Conservation (phyloP, 345 rosid species). For the Camelina neglecta region DNA sequence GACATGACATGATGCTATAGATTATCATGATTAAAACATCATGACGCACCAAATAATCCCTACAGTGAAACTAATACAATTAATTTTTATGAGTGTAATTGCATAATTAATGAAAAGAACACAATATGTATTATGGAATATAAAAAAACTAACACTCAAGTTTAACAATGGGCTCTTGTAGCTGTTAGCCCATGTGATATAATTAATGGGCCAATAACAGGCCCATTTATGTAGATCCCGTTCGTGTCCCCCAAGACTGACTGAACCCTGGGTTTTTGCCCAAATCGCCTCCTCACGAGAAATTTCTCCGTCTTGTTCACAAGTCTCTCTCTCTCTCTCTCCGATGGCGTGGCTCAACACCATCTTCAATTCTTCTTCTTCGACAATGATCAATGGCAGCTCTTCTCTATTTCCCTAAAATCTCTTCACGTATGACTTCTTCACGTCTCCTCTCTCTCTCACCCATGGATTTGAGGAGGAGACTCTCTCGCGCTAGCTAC, state of each 20-base stretch:
- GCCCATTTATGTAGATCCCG: slow-evolving; percentile 20
- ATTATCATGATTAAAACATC: too few relatives aligned
- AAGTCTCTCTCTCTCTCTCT: slow-evolving; percentile 34
- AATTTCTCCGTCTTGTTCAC: slow-evolving; percentile 18
- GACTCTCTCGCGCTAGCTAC: slow-evolving; percentile 47
- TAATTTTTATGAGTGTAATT: background rate
- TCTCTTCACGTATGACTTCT: slow-evolving; percentile 5
- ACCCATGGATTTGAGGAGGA: slow-evolving; percentile 68
- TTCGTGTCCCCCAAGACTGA: slow-evolving; percentile 36
- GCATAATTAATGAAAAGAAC: too few relatives aligned
- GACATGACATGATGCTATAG: too few relatives aligned
- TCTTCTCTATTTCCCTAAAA: slow-evolving; percentile 34
- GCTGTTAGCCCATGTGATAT: background rate
- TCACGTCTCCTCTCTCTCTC: slow-evolving; percentile 24
- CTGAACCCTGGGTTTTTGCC: slow-evolving; percentile 47
- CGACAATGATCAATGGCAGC: slow-evolving; percentile 30
- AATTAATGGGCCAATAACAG: background rate
- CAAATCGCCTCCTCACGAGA: slow-evolving; percentile 38
- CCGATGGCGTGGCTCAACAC: slow-evolving; percentile 49
- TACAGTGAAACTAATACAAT: too few relatives aligned
- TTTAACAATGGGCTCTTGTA: background rate
- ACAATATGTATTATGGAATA: too few relatives aligned
- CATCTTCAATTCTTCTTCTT: slow-evolving; percentile 36
- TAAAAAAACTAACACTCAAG: background rate
- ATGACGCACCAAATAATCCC: too few relatives aligned